Evolutionary conservation across 1,284 basidiomycete genomes (phyloP).

Genomic region (Cryptococcus depauperatus): DNA sequence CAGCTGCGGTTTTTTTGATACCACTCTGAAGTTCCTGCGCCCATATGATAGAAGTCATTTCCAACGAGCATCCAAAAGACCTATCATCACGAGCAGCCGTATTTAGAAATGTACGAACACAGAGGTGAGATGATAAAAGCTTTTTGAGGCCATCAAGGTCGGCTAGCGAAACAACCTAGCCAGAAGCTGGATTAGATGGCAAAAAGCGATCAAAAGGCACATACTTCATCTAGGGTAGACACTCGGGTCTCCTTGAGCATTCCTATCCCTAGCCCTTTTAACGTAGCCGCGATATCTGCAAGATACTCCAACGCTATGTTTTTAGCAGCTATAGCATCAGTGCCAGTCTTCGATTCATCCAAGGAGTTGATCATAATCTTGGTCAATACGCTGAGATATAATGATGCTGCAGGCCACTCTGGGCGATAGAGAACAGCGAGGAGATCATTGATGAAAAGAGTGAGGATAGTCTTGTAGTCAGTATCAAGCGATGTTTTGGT

Average conservation of each 20-base stretch:
- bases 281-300: slow-evolving; percentile 76
- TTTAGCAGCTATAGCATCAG: slow-evolving; percentile 72
- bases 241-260: slow-evolving; percentile 13
- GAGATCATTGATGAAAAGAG: slow-evolving; percentile 79
- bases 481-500: slow-evolving; percentile 82
- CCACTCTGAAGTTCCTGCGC: slow-evolving; percentile 32
- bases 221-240: slow-evolving; percentile 63
- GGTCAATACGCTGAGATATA: slow-evolving; percentile 67
- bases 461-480: slow-evolving; percentile 83
- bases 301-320: slow-evolving; percentile 85
- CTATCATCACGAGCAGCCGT: slow-evolving; percentile 27
- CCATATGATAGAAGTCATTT: slow-evolving; percentile 31
- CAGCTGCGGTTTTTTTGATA: slow-evolving; percentile 18
- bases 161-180: slow-evolving; percentile 54
- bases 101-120: slow-evolving; percentile 48
- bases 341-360: slow-evolving; percentile 66
- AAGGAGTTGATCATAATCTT: slow-evolving; percentile 72
- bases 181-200: background rate
- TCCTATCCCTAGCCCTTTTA: slow-evolving; percentile 51
- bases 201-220: slow-evolving; percentile 1
- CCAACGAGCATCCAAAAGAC: slow-evolving; percentile 30
- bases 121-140: slow-evolving; percentile 47
- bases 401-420: slow-evolving; percentile 88
- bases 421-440: slow-evolving; percentile 85
- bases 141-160: slow-evolving; percentile 53